phyloP scores from a whole-genome alignment of 306 rosid genomes.

The Delonix regia region DNA sequence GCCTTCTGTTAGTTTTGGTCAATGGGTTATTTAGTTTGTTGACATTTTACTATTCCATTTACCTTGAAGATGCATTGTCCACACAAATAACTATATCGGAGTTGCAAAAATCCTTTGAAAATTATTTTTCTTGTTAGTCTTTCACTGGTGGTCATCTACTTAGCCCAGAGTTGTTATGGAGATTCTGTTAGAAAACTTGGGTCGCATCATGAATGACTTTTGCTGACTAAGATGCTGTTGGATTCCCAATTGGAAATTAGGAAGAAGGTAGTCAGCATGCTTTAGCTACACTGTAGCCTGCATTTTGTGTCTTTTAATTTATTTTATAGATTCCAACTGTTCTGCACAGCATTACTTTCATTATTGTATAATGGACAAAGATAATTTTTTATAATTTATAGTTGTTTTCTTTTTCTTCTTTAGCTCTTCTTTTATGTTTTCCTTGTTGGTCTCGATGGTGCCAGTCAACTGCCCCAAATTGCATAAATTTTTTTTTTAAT shows the following conservation, averaged over 20 bases:
- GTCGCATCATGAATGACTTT: constrained; percentile 1
- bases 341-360: background rate
- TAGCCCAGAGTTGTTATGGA: constrained; percentile 28
- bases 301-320: background rate
- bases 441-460: constrained; percentile 21
- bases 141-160: constrained; percentile 24
- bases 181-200: constrained; percentile 26
- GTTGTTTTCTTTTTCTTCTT: background rate
- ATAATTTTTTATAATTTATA: background rate
- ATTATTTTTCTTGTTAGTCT: constrained; percentile 22
- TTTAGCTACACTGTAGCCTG: constrained; percentile 6
- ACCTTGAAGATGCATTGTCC: constrained; percentile 16
- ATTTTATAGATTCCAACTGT: constrained; percentile 17
- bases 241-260: constrained; percentile 7
- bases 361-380: background rate
- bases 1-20: constrained; percentile 9
- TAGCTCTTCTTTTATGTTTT: constrained; percentile 15
- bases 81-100: background rate
- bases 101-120: constrained; percentile 1
- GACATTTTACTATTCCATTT: constrained; percentile 32
- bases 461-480: constrained; percentile 9
- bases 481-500: constrained; percentile 1
- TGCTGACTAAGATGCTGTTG: constrained; percentile 20
- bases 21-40: constrained; percentile 19
- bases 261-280: constrained; percentile 16